phyloP scores from a whole-genome alignment of 2,329 filamentous ascomycete genomes.

The Claviceps pusilla region DNA sequence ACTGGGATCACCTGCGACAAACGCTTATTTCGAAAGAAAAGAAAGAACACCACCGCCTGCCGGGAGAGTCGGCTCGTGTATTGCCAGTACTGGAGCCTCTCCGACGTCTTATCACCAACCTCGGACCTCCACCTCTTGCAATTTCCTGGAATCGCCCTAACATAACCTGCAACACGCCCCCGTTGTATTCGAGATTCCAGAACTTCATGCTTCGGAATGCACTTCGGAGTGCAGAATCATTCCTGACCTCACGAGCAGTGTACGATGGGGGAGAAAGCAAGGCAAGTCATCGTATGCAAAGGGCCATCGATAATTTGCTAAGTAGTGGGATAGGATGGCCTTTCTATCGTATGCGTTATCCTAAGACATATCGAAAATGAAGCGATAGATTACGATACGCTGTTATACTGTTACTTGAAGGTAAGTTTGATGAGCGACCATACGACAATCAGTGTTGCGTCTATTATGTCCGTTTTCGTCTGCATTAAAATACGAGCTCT shows the following conservation, averaged over 20 bases:
- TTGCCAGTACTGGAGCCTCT: slow-evolving; percentile 46
- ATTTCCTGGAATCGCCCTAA: slow-evolving; percentile 55
- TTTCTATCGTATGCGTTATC: slow-evolving; percentile 55
- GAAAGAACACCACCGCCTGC: slow-evolving; percentile 39
- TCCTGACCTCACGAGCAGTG: slow-evolving; percentile 47
- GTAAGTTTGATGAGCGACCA: slow-evolving; percentile 17
- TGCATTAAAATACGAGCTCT: not conserved
- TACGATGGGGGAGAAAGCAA: slow-evolving; percentile 60
- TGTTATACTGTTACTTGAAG: slow-evolving; percentile 55
- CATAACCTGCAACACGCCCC: slow-evolving; percentile 47
- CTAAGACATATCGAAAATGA: slow-evolving; percentile 52
- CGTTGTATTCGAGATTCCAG: slow-evolving; percentile 52
- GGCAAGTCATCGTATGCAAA: slow-evolving; percentile 17
- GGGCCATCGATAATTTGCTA: not conserved
- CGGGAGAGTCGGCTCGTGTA: slow-evolving; percentile 35
- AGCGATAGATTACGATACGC: slow-evolving; percentile 48
- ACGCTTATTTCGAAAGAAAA: slow-evolving; percentile 46
- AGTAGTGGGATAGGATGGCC: slow-evolving; percentile 37
- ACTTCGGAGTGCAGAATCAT: slow-evolving; percentile 48
- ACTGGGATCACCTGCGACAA: slow-evolving; percentile 56
- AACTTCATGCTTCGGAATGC: slow-evolving; percentile 60
- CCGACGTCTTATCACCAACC: slow-evolving; percentile 46
- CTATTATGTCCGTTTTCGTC: not conserved
- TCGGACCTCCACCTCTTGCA: slow-evolving; percentile 52
- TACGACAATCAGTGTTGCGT: not conserved